Conservation (phyloP, 192 early-diverging fungal genomes). For the Gigaspora rosea region DNA sequence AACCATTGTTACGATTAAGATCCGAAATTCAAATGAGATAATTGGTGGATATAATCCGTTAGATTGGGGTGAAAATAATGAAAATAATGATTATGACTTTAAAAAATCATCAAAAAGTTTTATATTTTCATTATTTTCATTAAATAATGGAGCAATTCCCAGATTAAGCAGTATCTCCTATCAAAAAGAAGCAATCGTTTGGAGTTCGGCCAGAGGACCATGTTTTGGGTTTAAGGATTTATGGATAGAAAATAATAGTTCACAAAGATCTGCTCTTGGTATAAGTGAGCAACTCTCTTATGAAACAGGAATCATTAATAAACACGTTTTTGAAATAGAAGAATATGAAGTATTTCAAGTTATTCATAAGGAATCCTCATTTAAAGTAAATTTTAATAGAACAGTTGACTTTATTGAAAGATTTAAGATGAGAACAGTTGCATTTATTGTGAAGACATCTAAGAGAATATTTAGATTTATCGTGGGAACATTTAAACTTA, state of each 20-base stretch:
- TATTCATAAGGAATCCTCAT: background rate
- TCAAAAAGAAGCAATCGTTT: conserved; percentile 1
- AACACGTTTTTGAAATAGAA: background rate
- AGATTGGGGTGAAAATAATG: too few relatives aligned
- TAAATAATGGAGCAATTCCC: background rate
- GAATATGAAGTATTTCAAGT: conserved; percentile 24
- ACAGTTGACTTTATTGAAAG: too few relatives aligned
- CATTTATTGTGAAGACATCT: too few relatives aligned
- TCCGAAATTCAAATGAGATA: background rate
- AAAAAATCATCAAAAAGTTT: conserved; percentile 8
- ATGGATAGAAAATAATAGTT: background rate
- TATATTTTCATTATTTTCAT: conserved; percentile 14
- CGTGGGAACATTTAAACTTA: too few relatives aligned
- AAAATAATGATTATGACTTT: too few relatives aligned
- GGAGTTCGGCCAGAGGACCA: background rate
- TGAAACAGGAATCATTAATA: background rate
- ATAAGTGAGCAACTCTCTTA: background rate
- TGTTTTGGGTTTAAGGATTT: conserved; percentile 22
- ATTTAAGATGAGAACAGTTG: too few relatives aligned
- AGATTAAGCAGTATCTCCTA: background rate
- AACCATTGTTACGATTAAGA: too few relatives aligned
- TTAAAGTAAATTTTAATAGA: background rate
- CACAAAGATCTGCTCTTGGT: background rate
- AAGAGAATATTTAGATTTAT: too few relatives aligned
- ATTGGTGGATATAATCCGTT: too few relatives aligned